phyloP scores from a whole-genome alignment of 1,284 basidiomycete genomes.

The Meira nashicola region DNA sequence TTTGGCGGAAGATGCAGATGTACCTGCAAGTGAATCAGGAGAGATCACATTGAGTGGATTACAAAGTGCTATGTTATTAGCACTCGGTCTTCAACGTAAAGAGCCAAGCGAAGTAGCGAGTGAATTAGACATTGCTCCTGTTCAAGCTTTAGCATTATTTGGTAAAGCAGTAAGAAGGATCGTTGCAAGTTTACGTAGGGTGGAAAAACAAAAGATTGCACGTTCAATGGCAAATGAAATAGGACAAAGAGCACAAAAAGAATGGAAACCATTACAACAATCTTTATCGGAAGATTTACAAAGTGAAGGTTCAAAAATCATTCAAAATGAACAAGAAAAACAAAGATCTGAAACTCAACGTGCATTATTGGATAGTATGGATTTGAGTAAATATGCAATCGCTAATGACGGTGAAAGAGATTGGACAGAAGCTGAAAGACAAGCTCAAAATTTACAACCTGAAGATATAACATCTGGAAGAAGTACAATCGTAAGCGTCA shows the following conservation, averaged over 20 bases:
- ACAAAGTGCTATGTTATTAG: constrained; percentile 53
- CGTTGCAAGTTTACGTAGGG: constrained; percentile 69
- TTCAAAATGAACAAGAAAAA: constrained; percentile 17
- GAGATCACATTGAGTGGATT: constrained; percentile 36
- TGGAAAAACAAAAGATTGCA: constrained; percentile 61
- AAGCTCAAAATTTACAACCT: constrained; percentile 30
- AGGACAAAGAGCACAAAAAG: constrained; percentile 12
- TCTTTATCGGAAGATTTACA: constrained; percentile 37
- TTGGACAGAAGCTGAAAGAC: constrained; percentile 46
- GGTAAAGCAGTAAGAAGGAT: constrained; percentile 85
- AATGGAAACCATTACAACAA: constrained; percentile 28
- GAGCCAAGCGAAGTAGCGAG: constrained; percentile 66
- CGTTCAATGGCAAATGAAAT: constrained; percentile 16
- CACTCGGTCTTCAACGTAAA: constrained; percentile 87
- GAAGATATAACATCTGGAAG: background rate
- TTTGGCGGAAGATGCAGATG: constrained; percentile 26
- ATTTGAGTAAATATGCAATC: constrained; percentile 39
- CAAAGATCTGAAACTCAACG: constrained; percentile 19
- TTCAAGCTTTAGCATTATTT: constrained; percentile 84
- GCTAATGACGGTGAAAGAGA: constrained; percentile 17
- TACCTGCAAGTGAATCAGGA: constrained; percentile 21
- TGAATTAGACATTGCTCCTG: constrained; percentile 70
- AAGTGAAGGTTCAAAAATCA: constrained; percentile 24
- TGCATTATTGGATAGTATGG: constrained; percentile 33
- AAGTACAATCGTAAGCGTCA: constrained; percentile 7